phyloP scores from a whole-genome alignment of 768 basidiomycete genomes.

The Russula dissimulans region DNA sequence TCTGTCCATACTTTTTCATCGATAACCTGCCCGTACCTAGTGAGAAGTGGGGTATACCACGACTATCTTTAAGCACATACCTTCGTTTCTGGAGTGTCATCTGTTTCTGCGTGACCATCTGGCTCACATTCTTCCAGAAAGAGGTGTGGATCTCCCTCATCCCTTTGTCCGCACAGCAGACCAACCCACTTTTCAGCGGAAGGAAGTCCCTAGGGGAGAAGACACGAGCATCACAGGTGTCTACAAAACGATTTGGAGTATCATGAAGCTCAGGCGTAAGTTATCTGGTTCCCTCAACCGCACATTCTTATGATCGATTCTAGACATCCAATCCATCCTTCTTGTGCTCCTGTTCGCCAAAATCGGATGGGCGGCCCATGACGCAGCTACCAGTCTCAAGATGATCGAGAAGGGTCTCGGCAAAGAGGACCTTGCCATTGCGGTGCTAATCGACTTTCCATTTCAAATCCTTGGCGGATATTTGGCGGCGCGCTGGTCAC shows the following conservation, averaged over 20 bases:
- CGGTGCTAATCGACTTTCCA: constrained; percentile 94
- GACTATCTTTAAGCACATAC: constrained; percentile 65
- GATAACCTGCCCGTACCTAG: constrained; percentile 31
- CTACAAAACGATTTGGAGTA: constrained; percentile 90
- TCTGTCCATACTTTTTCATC: neutral
- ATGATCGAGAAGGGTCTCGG: constrained; percentile 94
- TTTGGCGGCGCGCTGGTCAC: constrained; percentile 86
- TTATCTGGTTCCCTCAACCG: constrained; percentile 20
- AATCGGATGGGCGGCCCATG: constrained; percentile 92
- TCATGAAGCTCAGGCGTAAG: constrained; percentile 62
- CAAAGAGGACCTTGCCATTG: constrained; percentile 91
- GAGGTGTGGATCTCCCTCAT: constrained; percentile 47
- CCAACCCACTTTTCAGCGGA: constrained; percentile 44
- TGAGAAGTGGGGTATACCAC: constrained; percentile 68
- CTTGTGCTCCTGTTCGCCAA: constrained; percentile 85
- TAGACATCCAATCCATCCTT: constrained; percentile 86
- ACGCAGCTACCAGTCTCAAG: constrained; percentile 84
- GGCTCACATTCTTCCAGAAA: constrained; percentile 79
- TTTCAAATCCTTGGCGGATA: constrained; percentile 93
- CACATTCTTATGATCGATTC: neutral
- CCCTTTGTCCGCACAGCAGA: neutral
- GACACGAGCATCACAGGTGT: constrained; percentile 87
- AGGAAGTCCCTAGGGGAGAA: constrained; percentile 58
- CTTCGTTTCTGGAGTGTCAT: constrained; percentile 77
- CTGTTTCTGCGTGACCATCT: constrained; percentile 75